These are phyloP conservation scores for Incumbomyces lentus DNA, from an alignment of 2,329 filamentous ascomycete genomes.

Conservation along the genomic window DNA sequence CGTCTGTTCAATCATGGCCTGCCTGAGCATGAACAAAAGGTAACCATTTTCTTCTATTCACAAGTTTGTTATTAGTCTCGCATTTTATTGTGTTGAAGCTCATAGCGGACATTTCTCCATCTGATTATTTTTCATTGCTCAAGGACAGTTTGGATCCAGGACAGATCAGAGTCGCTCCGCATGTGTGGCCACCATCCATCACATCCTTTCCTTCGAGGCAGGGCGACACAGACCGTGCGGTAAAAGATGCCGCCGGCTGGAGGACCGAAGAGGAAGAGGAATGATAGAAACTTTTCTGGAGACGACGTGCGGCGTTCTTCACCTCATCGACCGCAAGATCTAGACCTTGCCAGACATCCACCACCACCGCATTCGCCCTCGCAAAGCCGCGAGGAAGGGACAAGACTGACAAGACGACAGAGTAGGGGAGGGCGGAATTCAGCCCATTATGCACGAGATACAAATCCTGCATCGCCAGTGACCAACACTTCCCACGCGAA, in stretches of 20 bases:
- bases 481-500: conserved; percentile 12
- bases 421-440: conserved; percentile 24
- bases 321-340: conserved; percentile 36
- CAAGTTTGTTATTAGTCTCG: too few species aligned
- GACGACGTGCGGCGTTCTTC: conserved; percentile 34
- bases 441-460: not conserved
- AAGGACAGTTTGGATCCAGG: too few species aligned
- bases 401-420: conserved; percentile 28
- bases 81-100: not conserved
- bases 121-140: not conserved
- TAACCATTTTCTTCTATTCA: too few species aligned
- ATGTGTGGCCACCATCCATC: not conserved
- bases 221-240: not conserved
- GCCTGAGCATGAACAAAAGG: too few species aligned
- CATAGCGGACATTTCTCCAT: not conserved
- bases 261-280: conserved; percentile 46
- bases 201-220: not conserved
- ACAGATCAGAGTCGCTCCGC: not conserved
- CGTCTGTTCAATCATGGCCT: too few species aligned
- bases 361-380: conserved; percentile 27
- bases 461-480: not conserved
- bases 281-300: conserved; percentile 34
- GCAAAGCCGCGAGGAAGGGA: conserved; percentile 28
- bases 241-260: conserved; percentile 40
- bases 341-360: conserved; percentile 44